Percentiles rank a stretch among this genome's conserved stretches.
Conservation (phyloP, 108 stramenopile species). For the Cyclotella distinguenda region DNA sequence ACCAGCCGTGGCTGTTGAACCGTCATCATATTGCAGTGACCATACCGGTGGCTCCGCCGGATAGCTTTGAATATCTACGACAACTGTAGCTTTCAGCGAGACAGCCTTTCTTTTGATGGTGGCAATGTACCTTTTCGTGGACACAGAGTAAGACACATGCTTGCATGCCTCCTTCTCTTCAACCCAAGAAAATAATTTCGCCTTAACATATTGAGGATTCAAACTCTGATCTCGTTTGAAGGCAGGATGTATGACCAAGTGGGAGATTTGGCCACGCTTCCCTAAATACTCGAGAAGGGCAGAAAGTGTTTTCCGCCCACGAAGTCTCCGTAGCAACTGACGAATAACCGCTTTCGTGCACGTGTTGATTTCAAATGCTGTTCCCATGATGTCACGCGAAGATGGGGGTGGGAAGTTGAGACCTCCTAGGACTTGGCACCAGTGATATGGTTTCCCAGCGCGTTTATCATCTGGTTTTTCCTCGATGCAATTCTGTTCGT, state of each 20-base stretch:
- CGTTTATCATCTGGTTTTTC: slow-evolving; percentile 1
- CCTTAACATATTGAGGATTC: slow-evolving; percentile 5
- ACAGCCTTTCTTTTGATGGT: slow-evolving; percentile 45
- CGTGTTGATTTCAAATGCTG: slow-evolving; percentile 30
- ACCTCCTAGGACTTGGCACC: slow-evolving; percentile 82
- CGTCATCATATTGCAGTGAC: slow-evolving; percentile 47
- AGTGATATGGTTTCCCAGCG: slow-evolving; percentile 60
- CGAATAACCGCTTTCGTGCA: slow-evolving; percentile 60
- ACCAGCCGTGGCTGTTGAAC: not conserved
- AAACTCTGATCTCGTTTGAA: slow-evolving; percentile 16
- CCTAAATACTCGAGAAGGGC: slow-evolving; percentile 46
- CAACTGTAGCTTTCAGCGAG: slow-evolving; percentile 48
- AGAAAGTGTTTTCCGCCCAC: slow-evolving; percentile 52
- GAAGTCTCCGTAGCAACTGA: slow-evolving; percentile 57
- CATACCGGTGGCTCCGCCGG: slow-evolving; percentile 59
- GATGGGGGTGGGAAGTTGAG: slow-evolving; percentile 52
- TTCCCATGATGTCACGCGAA: slow-evolving; percentile 6
- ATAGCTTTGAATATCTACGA: slow-evolving; percentile 51
- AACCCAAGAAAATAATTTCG: slow-evolving; percentile 39
- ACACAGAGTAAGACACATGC: not conserved
- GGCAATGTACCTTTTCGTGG: slow-evolving; percentile 36
- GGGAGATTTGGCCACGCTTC: slow-evolving; percentile 25
- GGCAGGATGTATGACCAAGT: slow-evolving; percentile 43
- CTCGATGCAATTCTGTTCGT: not conserved
- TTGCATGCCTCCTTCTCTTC: slow-evolving; percentile 16